Percentiles rank a stretch among this genome's conserved stretches.
Evolutionary conservation across 805 yeast genomes (phyloP).

Genomic region (Candida lessepsii): DNA sequence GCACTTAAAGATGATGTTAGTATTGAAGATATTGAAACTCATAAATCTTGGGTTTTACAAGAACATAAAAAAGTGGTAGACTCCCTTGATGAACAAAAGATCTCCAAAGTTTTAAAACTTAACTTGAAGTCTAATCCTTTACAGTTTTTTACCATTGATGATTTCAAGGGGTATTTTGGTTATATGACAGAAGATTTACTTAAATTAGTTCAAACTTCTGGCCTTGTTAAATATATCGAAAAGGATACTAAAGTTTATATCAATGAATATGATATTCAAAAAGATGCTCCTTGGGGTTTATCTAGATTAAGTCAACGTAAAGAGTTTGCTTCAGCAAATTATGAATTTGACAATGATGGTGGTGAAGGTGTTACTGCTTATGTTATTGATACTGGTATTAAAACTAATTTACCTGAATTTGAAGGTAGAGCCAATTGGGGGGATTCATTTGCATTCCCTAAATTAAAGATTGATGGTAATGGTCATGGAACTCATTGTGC

Average conservation of each 20-base stretch:
- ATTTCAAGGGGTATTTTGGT: slow-evolving; percentile 79
- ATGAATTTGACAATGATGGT: slow-evolving; percentile 38
- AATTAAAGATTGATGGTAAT: slow-evolving; percentile 51
- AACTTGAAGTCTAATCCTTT: slow-evolving; percentile 19
- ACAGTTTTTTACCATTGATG: slow-evolving; percentile 58
- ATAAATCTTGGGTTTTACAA: slow-evolving; percentile 58
- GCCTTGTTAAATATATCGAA: slow-evolving; percentile 36
- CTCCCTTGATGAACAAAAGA: slow-evolving; percentile 3
- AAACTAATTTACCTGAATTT: slow-evolving; percentile 57
- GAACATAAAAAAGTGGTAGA: slow-evolving; percentile 18
- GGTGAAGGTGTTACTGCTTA: slow-evolving; percentile 63
- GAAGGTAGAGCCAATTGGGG: slow-evolving; percentile 62
- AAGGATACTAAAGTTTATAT: slow-evolving; percentile 38
- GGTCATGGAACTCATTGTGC: slow-evolving; percentile 97
- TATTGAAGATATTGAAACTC: slow-evolving; percentile 53
- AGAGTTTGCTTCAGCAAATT: slow-evolving; percentile 20
- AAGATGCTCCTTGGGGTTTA: slow-evolving; percentile 43
- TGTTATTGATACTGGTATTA: slow-evolving; percentile 83
- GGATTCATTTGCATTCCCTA: slow-evolving; percentile 35
- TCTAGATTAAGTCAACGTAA: slow-evolving; percentile 37
- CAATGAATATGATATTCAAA: slow-evolving; percentile 33
- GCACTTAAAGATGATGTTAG: slow-evolving; percentile 68
- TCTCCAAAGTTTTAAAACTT: slow-evolving; percentile 14
- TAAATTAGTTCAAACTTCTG: slow-evolving; percentile 12
- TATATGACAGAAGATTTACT: slow-evolving; percentile 44